Evolutionary conservation across 352 stramenopile genomes (phyloP), one percentile per base, ranked within the genome.

Genomic region (Phytophthora litchii): DNA sequence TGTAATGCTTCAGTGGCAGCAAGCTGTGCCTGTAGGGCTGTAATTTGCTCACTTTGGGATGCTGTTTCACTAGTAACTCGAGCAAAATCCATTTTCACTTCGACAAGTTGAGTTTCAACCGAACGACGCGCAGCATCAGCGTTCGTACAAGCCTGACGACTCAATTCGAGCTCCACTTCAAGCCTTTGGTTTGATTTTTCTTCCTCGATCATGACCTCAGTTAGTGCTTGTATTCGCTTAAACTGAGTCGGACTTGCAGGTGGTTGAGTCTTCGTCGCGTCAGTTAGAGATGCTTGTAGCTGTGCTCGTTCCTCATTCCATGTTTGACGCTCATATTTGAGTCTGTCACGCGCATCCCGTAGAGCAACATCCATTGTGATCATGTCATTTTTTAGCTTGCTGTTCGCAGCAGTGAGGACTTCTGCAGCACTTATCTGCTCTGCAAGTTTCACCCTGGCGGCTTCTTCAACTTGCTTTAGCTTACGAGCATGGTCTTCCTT

Each of bases 311-410:
- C 74, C 8, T 51, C 45, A 25, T 74, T 58, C 72, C 72, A 83
- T 2, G 58, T 46, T 6, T 54, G 31, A 4, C 65, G 72, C 12
- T 85, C 74, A 7, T 64, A 19, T 35, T 60, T 70, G 13, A 87
- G 67, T n/a, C 61, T 63, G n/a, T 71, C 74, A 3, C 75, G 75
- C 6, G 59, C 61, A 21, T 69, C 49, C 2, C 29, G 36, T 12
- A 87, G 51, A 13, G 67, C 58, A 1, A 75, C 67, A 5, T 87
- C 80, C 23, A 83, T 69, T 23, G 76, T 81, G 16, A 75, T 56
- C 37, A 76, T 67, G 17, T 86, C 65, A 44, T 83, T 89, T 31
- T 85, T 70, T n/a, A 88, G 67, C 37, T 76, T 78, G 25, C 76
- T 74, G 25, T 80, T 57, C 10, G 78, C 60, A n/a, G 47, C 60